A percentile compares a stretch with the other conserved stretches of the same genome.
Evolutionary conservation across 179 eudicot species (phyloP).

Genomic region (Actinidia chinensis): DNA sequence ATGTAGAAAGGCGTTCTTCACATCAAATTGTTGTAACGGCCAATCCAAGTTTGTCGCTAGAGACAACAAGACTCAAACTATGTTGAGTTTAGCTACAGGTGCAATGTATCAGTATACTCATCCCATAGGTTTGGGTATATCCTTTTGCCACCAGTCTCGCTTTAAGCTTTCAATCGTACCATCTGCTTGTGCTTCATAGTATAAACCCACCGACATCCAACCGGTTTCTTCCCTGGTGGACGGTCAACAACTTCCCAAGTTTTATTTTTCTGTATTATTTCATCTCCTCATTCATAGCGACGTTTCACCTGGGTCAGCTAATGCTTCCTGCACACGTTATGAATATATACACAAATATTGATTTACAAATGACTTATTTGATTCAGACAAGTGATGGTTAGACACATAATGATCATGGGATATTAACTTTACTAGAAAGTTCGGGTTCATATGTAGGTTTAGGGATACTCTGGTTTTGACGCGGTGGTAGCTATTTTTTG

Average conservation of each 20-base stretch:
- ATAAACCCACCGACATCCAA: constrained; percentile 5
- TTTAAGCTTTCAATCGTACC: not conserved
- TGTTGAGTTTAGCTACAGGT: not conserved
- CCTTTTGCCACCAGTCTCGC: not conserved
- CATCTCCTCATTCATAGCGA: not conserved
- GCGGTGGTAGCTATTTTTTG: not conserved
- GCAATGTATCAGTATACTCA: not conserved
- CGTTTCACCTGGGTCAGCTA: not conserved
- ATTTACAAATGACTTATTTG: too few species aligned
- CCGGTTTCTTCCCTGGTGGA: too few species aligned
- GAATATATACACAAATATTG: too few species aligned
- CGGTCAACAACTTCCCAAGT: too few species aligned
- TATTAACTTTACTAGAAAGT: too few species aligned
- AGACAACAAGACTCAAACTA: not conserved
- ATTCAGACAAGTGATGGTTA: not conserved
- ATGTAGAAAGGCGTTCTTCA: too few species aligned
- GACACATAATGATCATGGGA: constrained; percentile 6
- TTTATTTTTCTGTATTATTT: not conserved
- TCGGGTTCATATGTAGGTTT: too few species aligned
- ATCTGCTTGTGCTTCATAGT: not conserved
- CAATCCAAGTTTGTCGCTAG: not conserved
- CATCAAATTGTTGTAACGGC: not conserved
- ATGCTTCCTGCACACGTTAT: too few species aligned
- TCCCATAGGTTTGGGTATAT: not conserved
- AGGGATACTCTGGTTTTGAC: not conserved